Evolutionary conservation across 805 yeast species (phyloP), one percentile per base, ranked within the genome.

Genomic region (Lachancea fermentati): DNA sequence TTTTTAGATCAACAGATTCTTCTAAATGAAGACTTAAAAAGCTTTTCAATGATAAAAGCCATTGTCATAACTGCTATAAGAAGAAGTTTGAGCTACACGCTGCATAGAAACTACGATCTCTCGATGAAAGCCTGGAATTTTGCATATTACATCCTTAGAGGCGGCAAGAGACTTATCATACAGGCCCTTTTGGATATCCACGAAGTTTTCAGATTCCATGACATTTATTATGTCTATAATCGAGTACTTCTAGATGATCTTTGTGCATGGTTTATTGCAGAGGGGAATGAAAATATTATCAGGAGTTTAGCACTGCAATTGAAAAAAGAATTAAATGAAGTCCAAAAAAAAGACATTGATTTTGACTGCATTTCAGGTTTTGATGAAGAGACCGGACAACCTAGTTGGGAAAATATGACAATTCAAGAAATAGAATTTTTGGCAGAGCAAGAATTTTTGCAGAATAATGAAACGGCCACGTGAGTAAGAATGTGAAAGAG

Each of bases 171-270:
- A 36, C 69, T 73, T 11, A 71, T 89, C 0, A 64, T 88, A 26
- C 73, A 75, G 48, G 66, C 73, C 1, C 55, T 91, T 17, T 62
- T 88, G 22, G 76, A 73, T 5, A 60, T 78, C 12, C 73, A 84
- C 48, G 91, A 84, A 55, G 63, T 84, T 8, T 89, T 89, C 60
- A 71, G 96, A 44, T 82, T 66, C 55, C 95, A 87, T 55, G 95
- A 87, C 53, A 73, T 82, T 15, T 87, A 87, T 57, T 85, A 87
- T 55, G 87, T 86, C 4, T 89, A 89, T 58, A 84, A 84, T 55
- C 78, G 77, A 54, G 71, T 88, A 0, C 71, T 85, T 68, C 49
- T 87, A 4, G 87, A 84, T 51, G 96, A 89, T 57, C 66, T 86
- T 46, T 72, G 85, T 42, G 67, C 81, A 12, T 89, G 95, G 95